These are phyloP conservation scores for Plasmodium falciparum DNA, from an alignment of 169 alveolate genomes.

Conservation along the genomic window DNA sequence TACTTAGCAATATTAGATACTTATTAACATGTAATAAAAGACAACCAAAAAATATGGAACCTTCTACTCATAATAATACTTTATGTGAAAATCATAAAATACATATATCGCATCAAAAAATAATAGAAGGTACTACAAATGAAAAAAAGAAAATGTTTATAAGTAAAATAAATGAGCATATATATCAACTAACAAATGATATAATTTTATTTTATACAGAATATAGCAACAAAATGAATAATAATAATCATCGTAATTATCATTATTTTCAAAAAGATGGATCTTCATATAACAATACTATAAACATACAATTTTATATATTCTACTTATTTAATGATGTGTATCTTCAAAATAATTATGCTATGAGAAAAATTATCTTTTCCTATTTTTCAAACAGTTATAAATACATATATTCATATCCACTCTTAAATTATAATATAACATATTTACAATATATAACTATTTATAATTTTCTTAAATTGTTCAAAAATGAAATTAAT, in stretches of 20 bases:
- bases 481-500: conserved; percentile 56
- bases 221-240: background rate
- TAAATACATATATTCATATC: conserved; percentile 7
- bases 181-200: conserved; percentile 26
- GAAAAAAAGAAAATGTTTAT: conserved; percentile 14
- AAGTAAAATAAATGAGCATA: conserved; percentile 35
- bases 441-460: conserved; percentile 66
- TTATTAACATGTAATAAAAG: conserved; percentile 29
- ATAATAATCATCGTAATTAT: background rate
- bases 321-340: conserved; percentile 59
- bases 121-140: too few species aligned
- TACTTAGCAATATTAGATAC: conserved; percentile 36
- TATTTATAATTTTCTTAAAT: conserved; percentile 52
- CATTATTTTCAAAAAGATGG: background rate
- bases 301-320: conserved; percentile 11
- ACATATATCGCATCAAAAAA: too few species aligned
- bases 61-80: too few species aligned
- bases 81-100: too few species aligned
- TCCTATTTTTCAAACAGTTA: conserved; percentile 34
- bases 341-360: conserved; percentile 50
- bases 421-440: conserved; percentile 4
- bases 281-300: too few species aligned
- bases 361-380: conserved; percentile 23
- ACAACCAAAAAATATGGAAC: too few species aligned
- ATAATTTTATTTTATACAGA: conserved; percentile 24